These are phyloP conservation scores for Huiozyma naganishii DNA, from an alignment of 805 yeast species.

Conservation along the genomic window DNA sequence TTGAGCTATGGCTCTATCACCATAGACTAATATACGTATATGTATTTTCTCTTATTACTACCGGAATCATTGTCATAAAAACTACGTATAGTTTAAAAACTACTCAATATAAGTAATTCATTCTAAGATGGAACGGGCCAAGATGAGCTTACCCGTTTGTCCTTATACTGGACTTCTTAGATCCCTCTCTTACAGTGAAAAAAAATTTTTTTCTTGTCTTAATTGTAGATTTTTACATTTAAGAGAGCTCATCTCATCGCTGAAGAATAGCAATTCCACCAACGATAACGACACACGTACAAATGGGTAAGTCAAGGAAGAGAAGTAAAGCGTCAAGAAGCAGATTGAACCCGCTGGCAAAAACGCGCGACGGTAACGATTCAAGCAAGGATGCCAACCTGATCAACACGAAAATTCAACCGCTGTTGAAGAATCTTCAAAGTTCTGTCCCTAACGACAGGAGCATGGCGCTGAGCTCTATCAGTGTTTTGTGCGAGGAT, in stretches of 20 bases:
- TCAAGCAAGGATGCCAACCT: conserved; percentile 36
- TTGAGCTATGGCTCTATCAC: conserved; percentile 32
- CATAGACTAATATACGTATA: neutral
- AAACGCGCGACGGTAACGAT: conserved; percentile 17
- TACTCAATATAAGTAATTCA: no score
- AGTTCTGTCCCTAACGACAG: conserved; percentile 61
- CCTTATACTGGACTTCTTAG: no score
- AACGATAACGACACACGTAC: no score
- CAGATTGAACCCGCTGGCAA: conserved; percentile 28
- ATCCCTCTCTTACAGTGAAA: no score
- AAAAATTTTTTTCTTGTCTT: no score
- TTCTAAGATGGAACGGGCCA: no score
- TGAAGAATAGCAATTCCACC: no score
- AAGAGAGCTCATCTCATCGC: no score
- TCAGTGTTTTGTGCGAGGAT: conserved; percentile 64
- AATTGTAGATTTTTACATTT: no score
- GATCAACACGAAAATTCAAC: conserved; percentile 48
- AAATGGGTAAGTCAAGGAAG: conserved; percentile 70
- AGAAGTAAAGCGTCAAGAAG: conserved; percentile 41
- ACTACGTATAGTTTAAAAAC: no score
- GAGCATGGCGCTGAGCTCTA: conserved; percentile 64
- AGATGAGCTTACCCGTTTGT: no score
- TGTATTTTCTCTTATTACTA: neutral
- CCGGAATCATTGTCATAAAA: no score
- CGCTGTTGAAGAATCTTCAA: conserved; percentile 54